Evolutionary conservation across 768 basidiomycete species (phyloP).

Genomic region (Clitopilus passeckerianus): DNA sequence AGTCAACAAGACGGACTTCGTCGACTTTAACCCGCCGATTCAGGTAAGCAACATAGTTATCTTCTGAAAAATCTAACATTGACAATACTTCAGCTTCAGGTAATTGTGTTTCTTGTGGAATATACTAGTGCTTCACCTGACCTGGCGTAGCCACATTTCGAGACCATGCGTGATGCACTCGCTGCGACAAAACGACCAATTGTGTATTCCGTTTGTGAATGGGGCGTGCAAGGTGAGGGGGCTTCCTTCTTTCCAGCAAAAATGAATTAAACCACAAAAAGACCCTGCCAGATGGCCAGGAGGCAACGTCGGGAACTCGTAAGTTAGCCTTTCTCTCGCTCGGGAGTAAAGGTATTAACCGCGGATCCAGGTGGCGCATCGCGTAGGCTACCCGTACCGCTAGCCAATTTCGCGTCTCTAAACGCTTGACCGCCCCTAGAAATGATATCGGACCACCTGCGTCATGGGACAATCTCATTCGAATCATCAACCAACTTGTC

Average conservation of each 20-base stretch:
- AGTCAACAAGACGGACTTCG: slow-evolving; percentile 34
- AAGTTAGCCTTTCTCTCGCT: slow-evolving; percentile 2
- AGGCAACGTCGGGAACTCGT: slow-evolving; percentile 41
- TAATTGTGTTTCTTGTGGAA: slow-evolving; percentile 7
- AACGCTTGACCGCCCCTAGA: slow-evolving; percentile 16
- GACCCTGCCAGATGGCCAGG: slow-evolving; percentile 49
- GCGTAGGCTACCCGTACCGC: background rate
- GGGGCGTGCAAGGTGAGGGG: slow-evolving; percentile 37
- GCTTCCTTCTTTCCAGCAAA: too few relatives aligned
- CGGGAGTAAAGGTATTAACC: too few relatives aligned
- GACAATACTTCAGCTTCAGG: slow-evolving; percentile 24
- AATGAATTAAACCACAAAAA: background rate
- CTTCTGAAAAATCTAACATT: too few relatives aligned
- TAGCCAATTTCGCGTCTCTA: too few relatives aligned
- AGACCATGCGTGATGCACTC: slow-evolving; percentile 42
- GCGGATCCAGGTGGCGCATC: background rate
- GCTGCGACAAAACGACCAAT: slow-evolving; percentile 38
- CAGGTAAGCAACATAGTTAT: slow-evolving; percentile 16
- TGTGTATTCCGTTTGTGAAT: slow-evolving; percentile 46
- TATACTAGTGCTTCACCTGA: background rate
- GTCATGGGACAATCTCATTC: slow-evolving; percentile 41
- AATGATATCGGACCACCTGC: slow-evolving; percentile 44
- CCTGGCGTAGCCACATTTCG: slow-evolving; percentile 32
- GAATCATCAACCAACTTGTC: slow-evolving; percentile 48
- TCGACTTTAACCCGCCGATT: slow-evolving; percentile 39